Conservation (phyloP, 371 early-diverging fungal genomes). For the Circinella minor region DNA sequence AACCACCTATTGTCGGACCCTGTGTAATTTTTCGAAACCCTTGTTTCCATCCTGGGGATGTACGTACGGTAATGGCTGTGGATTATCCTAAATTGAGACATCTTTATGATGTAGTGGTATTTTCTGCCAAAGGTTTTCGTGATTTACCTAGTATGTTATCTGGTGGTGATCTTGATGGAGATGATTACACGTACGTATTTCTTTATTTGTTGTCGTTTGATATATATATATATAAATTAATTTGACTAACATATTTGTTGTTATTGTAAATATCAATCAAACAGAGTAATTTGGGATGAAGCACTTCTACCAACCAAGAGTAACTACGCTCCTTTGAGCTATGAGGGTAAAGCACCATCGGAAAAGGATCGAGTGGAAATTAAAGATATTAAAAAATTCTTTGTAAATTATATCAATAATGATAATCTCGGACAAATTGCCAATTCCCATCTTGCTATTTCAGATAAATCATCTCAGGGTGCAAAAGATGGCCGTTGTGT, state of each 20-base stretch:
- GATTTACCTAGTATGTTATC: slow-evolving; percentile 80
- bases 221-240: neutral
- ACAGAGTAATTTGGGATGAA: slow-evolving; percentile 72
- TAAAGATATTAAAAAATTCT: slow-evolving; percentile 66
- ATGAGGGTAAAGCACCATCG: slow-evolving; percentile 39
- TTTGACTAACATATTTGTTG: neutral
- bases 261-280: neutral
- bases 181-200: slow-evolving; percentile 62
- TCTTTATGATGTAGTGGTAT: slow-evolving; percentile 79
- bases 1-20: slow-evolving; percentile 45
- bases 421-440: slow-evolving; percentile 82
- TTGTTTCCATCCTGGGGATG: slow-evolving; percentile 86
- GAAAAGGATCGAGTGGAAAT: slow-evolving; percentile 40
- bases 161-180: slow-evolving; percentile 92
- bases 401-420: slow-evolving; percentile 72
- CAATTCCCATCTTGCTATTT: slow-evolving; percentile 70
- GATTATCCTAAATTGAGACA: slow-evolving; percentile 62
- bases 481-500: slow-evolving; percentile 57
- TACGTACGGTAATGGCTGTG: slow-evolving; percentile 71
- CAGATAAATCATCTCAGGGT: slow-evolving; percentile 58
- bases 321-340: slow-evolving; percentile 66
- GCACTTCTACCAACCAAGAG: slow-evolving; percentile 55
- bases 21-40: slow-evolving; percentile 76
- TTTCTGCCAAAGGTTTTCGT: slow-evolving; percentile 73
- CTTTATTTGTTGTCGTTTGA: neutral